phyloP scores from a whole-genome alignment of 768 basidiomycete species.

The Mrakia blollopis region DNA sequence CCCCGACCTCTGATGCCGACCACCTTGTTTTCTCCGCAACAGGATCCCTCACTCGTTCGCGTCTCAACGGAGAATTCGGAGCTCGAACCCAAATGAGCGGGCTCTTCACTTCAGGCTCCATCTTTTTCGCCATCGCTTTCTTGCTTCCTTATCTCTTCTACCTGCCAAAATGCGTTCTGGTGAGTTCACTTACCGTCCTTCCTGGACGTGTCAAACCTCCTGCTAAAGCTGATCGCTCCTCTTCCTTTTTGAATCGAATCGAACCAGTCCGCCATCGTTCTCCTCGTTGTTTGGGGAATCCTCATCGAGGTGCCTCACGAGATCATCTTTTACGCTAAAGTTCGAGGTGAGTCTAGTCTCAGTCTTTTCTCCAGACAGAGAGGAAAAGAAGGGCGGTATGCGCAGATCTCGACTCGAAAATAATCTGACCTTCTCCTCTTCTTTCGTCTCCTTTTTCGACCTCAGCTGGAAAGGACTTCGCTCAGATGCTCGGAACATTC shows the following conservation, averaged over 20 bases:
- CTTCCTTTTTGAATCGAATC: background rate
- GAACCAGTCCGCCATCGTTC: slow-evolving; percentile 20
- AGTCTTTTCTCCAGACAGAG: no score
- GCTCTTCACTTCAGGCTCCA: slow-evolving; percentile 67
- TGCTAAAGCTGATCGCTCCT: background rate
- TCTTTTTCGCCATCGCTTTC: slow-evolving; percentile 82
- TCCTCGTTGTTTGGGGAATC: slow-evolving; percentile 68
- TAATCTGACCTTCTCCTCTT: background rate
- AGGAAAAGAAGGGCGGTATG: no score
- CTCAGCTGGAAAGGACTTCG: slow-evolving; percentile 77
- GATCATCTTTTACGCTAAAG: slow-evolving; percentile 73
- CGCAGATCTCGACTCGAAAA: no score
- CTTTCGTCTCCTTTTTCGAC: background rate
- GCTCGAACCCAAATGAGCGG: slow-evolving; percentile 79
- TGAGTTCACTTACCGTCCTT: background rate
- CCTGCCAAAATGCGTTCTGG: slow-evolving; percentile 83
- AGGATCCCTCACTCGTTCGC: slow-evolving; percentile 50
- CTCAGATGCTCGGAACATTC: slow-evolving; percentile 84
- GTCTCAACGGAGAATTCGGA: slow-evolving; percentile 87
- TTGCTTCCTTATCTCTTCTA: slow-evolving; percentile 78
- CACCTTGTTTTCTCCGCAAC: background rate
- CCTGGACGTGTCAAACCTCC: slow-evolving; percentile 49
- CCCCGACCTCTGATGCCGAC: background rate
- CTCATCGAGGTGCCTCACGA: slow-evolving; percentile 84
- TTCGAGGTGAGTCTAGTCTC: background rate